Evolutionary conservation across 2,329 filamentous ascomycete species (phyloP), one percentile per base, ranked within the genome.

Genomic region (Metarhizium brunneum): DNA sequence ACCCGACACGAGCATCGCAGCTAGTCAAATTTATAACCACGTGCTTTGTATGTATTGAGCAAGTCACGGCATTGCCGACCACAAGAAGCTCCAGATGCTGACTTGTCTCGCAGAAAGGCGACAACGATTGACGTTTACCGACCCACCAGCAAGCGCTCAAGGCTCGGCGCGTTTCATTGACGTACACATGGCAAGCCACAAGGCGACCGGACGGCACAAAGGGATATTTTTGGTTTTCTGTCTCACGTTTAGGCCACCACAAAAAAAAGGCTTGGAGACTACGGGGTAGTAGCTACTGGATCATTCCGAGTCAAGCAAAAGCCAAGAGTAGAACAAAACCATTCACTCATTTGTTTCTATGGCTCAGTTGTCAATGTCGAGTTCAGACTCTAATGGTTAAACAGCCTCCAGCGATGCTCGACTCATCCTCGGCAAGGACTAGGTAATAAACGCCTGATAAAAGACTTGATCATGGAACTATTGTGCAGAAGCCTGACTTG

Each of bases 141-240:
- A 58, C 63, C 64, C 60, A 66, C 63, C 65, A 66, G 65, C 64
- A 66, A 60, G 58, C 59, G 60, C 59, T 60, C 61, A 60, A 48
- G 58, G 57, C 60, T 48, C 65, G 64, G 62, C 63, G 65, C 66
- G 65, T 69, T 69, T 69, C 66, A 69, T 67, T 61, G 61, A 66
- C 64, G 58, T 65, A 68, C 68, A 70, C 68, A 69, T 69, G 67
- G 65, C 65, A 63, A 68, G 66, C 64, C 66, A 69, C 65, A 65
- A 54, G 38, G 20, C 49, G 13, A 38, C 45, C 49, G 47, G 54
- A 18, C 36, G 50, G 43, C 45, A 58, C 49, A 52, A 3, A 50
- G 53, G 50, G 54, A 56, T 59, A 59, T 59, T 60, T 58, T 58
- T 60, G 57, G 50, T 45, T 10, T 54, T 10, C 42, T 61, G 59